Percentiles rank a stretch among this genome's conserved stretches.
These are phyloP conservation scores for Vickermania ingenoplastis DNA, from an alignment of 208 protist species.

Conservation along the genomic window DNA sequence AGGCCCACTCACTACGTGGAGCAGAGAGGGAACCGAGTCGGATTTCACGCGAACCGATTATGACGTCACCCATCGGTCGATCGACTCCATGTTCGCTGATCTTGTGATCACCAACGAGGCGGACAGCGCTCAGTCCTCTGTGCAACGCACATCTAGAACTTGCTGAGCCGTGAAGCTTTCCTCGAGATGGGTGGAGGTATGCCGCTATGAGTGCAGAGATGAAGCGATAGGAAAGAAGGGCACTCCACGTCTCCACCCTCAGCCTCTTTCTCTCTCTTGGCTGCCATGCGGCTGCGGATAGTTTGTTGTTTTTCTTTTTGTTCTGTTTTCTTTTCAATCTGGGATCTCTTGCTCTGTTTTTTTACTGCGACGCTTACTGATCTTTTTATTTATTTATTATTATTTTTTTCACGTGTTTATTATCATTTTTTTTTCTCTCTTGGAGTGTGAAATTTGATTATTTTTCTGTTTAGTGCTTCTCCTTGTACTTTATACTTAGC, in stretches of 20 bases:
- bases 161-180: no score
- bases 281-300: no score
- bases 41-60: background rate
- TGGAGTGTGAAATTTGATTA: background rate
- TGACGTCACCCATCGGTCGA: background rate
- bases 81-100: background rate
- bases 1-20: background rate
- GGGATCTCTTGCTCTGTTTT: no score
- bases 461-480: background rate
- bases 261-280: no score
- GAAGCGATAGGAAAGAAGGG: background rate
- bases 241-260: no score
- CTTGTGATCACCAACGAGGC: background rate
- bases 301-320: no score
- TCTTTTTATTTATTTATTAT: slow-evolving; percentile 2
- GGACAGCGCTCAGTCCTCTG: background rate
- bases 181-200: no score
- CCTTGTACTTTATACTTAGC: background rate
- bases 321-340: no score
- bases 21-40: background rate
- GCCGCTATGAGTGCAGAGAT: background rate
- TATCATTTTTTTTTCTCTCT: background rate
- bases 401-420: background rate
- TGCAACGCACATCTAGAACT: no score
- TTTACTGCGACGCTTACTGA: background rate